Evolutionary conservation across 1,284 basidiomycete genomes (phyloP).

Genomic region (Naganishia albida): DNA sequence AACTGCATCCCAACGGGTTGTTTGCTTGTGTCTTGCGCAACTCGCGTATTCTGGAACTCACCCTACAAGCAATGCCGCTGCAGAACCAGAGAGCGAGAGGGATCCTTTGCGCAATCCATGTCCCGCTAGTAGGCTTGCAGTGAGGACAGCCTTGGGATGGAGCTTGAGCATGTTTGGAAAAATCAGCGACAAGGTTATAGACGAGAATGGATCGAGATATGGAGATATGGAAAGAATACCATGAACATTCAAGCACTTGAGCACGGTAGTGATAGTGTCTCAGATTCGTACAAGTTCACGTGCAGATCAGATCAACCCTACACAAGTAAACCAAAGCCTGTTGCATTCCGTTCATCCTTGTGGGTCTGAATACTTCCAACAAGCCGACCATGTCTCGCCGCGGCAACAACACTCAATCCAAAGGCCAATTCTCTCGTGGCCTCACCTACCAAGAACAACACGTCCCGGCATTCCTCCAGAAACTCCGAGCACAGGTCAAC

Average conservation of each 20-base stretch:
- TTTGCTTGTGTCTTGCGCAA: too few species aligned
- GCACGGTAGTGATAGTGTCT: background rate
- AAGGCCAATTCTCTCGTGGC: constrained; percentile 28
- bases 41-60: constrained; percentile 56
- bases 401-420: constrained; percentile 17
- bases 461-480: constrained; percentile 31
- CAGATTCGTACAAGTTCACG: background rate
- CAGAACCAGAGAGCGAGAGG: constrained; percentile 56
- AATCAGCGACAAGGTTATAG: background rate
- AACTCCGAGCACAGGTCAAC: constrained; percentile 28
- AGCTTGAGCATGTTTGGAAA: constrained; percentile 31
- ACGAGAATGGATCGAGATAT: background rate
- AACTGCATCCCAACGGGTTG: constrained; percentile 29
- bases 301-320: background rate
- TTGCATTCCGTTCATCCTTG: background rate
- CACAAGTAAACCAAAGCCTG: background rate
- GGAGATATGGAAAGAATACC: background rate
- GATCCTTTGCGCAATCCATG: constrained; percentile 60
- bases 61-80: constrained; percentile 74
- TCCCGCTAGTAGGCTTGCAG: constrained; percentile 57
- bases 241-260: background rate
- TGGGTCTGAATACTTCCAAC: background rate
- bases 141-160: constrained; percentile 52
- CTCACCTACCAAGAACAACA: constrained; percentile 29
- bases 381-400: constrained; percentile 16